Conservation (phyloP, 2,329 filamentous ascomycete genomes). For the Colletotrichum cereale region DNA sequence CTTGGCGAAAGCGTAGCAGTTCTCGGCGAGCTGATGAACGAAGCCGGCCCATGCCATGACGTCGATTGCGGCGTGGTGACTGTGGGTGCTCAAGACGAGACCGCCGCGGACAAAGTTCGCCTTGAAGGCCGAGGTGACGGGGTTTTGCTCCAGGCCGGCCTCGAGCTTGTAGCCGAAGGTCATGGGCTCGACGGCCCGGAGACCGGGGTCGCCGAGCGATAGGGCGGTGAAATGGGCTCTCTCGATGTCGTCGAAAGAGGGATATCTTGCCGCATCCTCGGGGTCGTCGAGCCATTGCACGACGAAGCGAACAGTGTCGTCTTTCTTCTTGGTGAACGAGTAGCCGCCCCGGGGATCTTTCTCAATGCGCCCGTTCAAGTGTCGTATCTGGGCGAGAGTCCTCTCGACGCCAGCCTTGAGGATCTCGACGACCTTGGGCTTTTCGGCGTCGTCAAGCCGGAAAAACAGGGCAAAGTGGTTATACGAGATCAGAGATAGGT, state of each 20-base stretch:
- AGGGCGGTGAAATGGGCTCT: conserved; percentile 49
- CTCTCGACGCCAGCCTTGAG: conserved; percentile 52
- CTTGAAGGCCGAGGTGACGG: conserved; percentile 53
- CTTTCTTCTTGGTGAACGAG: conserved; percentile 52
- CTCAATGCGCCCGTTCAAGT: conserved; percentile 56
- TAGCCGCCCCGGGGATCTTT: conserved; percentile 51
- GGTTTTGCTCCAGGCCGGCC: conserved; percentile 49
- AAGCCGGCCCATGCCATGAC: conserved; percentile 56
- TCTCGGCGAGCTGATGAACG: conserved; percentile 56
- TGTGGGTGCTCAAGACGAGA: conserved; percentile 55
- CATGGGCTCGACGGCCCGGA: conserved; percentile 53
- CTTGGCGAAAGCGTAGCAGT: conserved; percentile 52
- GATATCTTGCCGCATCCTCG: not conserved
- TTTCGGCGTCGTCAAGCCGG: conserved; percentile 47
- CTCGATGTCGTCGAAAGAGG: conserved; percentile 54
- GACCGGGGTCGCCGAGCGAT: conserved; percentile 49
- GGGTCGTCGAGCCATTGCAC: conserved; percentile 53
- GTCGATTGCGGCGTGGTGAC: conserved; percentile 59
- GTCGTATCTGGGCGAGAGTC: conserved; percentile 52
- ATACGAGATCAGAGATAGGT: conserved; percentile 49
- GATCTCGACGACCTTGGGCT: conserved; percentile 37
- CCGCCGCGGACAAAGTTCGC: conserved; percentile 57
- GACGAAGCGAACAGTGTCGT: conserved; percentile 51
- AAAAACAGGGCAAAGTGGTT: conserved; percentile 57
- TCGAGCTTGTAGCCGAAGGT: conserved; percentile 55